These are phyloP conservation scores for Hypoxylon sp. DNA, from an alignment of 2,329 filamentous ascomycete genomes.

Conservation along the genomic window DNA sequence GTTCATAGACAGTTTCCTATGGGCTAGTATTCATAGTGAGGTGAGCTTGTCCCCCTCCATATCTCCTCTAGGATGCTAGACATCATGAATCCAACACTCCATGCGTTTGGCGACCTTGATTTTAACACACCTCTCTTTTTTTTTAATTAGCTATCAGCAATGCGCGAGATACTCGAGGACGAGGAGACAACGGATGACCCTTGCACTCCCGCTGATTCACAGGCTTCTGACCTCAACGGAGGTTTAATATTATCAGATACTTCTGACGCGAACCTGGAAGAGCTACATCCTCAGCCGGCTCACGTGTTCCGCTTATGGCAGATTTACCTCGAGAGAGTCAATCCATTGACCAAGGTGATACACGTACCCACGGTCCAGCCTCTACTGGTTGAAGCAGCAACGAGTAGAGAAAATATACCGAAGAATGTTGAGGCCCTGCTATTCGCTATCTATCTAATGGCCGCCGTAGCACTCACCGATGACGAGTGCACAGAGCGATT, in stretches of 20 bases:
- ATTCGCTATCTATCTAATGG: conserved; percentile 76
- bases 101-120: conserved; percentile 5
- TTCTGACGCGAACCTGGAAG: conserved; percentile 59
- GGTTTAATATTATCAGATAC: conserved; percentile 66
- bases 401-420: conserved; percentile 68
- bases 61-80: background rate
- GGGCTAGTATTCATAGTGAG: conserved; percentile 70
- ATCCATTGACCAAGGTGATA: conserved; percentile 71
- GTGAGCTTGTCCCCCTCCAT: conserved; percentile 56
- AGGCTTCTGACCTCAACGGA: conserved; percentile 67
- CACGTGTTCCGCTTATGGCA: conserved; percentile 83
- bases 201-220: conserved; percentile 59
- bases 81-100: background rate
- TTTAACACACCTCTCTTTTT: conserved; percentile 39
- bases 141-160: conserved; percentile 65
- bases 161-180: conserved; percentile 72
- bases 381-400: conserved; percentile 74
- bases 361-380: conserved; percentile 80
- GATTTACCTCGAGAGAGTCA: conserved; percentile 79
- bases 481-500: conserved; percentile 70
- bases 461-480: conserved; percentile 68
- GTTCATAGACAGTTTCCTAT: conserved; percentile 71
- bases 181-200: conserved; percentile 65
- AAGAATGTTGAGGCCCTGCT: conserved; percentile 73
- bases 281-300: conserved; percentile 74